phyloP scores from a whole-genome alignment of 345 rosid species.

The Theobroma cacao region DNA sequence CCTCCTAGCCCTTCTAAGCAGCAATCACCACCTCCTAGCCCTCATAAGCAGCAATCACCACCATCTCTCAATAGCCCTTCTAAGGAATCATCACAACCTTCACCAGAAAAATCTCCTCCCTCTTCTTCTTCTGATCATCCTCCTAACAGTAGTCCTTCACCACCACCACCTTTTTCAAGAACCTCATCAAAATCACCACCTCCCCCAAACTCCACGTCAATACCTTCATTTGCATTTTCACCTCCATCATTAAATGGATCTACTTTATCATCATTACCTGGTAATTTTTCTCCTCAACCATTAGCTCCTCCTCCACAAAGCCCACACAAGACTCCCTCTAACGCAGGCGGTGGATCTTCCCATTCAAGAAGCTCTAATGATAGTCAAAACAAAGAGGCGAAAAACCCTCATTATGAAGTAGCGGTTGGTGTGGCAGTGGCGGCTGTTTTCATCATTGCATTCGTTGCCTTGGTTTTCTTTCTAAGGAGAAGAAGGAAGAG shows the following conservation, averaged over 20 bases:
- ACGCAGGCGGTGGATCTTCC: slow-evolving; percentile 14
- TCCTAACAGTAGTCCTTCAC: neutral
- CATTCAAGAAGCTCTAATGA: neutral
- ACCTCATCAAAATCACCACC: slow-evolving; percentile 34
- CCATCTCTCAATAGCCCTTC: slow-evolving; percentile 14
- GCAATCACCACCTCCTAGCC: slow-evolving; percentile 5
- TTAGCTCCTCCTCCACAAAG: slow-evolving; percentile 14
- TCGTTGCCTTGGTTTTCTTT: slow-evolving; percentile 42
- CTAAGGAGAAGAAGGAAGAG: slow-evolving; percentile 47
- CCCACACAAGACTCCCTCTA: slow-evolving; percentile 25
- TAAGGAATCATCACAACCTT: neutral
- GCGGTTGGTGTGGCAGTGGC: slow-evolving; percentile 43
- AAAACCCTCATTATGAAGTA: slow-evolving; percentile 1
- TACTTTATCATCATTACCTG: neutral
- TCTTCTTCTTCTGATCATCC: neutral
- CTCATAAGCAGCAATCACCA: slow-evolving; percentile 17
- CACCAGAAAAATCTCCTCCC: slow-evolving; percentile 3
- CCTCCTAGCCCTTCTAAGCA: slow-evolving; percentile 19
- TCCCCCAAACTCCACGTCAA: slow-evolving; percentile 17
- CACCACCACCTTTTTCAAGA: slow-evolving; percentile 15
- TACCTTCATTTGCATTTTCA: slow-evolving; percentile 26
- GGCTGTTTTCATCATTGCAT: slow-evolving; percentile 46
- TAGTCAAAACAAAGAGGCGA: neutral
- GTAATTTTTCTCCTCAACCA: neutral
- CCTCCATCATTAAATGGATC: slow-evolving; percentile 10